Percentiles rank a stretch among this genome's conserved stretches.
These are phyloP conservation scores for Achaetomium macrosporum DNA, from an alignment of 2,329 filamentous ascomycete species.

Conservation along the genomic window DNA sequence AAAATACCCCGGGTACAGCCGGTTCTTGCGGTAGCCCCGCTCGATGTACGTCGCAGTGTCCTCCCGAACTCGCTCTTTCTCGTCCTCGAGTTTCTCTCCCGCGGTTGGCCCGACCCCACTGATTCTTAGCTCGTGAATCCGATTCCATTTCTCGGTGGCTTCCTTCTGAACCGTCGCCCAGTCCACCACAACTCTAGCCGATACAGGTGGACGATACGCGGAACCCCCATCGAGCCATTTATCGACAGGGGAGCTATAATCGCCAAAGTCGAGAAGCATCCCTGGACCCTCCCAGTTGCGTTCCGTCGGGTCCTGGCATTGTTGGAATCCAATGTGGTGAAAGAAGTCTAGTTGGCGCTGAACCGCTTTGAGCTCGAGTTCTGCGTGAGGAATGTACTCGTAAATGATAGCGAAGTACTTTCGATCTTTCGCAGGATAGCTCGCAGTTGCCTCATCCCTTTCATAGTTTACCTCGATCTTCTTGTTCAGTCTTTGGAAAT, in stretches of 20 bases:
- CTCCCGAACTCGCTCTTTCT: not conserved
- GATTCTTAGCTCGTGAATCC: no score
- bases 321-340: not conserved
- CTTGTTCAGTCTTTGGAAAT: not conserved
- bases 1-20: no score
- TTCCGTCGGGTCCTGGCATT: not conserved
- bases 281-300: slow-evolving; percentile 4
- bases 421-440: not conserved
- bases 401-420: not conserved
- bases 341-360: slow-evolving; percentile 4
- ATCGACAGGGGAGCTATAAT: slow-evolving; percentile 2
- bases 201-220: no score
- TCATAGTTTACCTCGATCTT: not conserved
- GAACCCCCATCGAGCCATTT: not conserved
- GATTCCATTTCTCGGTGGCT: no score
- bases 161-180: no score
- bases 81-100: not conserved
- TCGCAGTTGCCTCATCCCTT: not conserved
- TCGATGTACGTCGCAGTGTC: not conserved
- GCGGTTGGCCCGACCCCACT: no score
- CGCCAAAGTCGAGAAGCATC: slow-evolving; percentile 5
- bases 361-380: not conserved
- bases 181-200: no score
- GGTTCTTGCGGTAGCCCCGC: no score
- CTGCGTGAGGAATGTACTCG: slow-evolving; percentile 1